Evolutionary conservation across 345 rosid genomes (phyloP).

Genomic region (Physaria fendleri): DNA sequence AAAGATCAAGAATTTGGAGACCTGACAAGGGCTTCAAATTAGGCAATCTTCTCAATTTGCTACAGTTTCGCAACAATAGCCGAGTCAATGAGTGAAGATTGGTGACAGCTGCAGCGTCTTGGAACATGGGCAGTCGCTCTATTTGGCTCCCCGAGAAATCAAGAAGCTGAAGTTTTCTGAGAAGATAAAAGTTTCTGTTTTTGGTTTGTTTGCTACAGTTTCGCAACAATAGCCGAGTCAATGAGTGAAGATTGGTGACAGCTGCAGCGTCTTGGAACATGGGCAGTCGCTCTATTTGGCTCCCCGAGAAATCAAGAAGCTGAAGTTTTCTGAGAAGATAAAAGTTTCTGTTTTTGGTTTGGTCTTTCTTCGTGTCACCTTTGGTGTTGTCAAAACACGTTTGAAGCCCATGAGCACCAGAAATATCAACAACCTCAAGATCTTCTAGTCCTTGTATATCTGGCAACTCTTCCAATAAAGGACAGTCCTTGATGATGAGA

Average conservation of each 20-base stretch:
- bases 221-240: too few relatives aligned
- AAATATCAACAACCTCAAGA: constrained; percentile 52
- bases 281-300: too few relatives aligned
- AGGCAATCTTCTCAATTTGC: constrained; percentile 22
- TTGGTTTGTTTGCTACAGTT: constrained; percentile 19
- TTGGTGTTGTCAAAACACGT: constrained; percentile 21
- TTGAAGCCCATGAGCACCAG: constrained; percentile 33
- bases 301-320: too few relatives aligned
- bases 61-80: constrained; percentile 26
- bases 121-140: constrained; percentile 37
- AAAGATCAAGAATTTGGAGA: constrained; percentile 46
- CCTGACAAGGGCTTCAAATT: constrained; percentile 16
- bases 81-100: constrained; percentile 17
- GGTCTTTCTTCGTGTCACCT: constrained; percentile 12
- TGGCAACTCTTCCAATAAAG: constrained; percentile 27
- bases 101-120: not conserved
- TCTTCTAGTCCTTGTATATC: constrained; percentile 15
- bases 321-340: too few relatives aligned
- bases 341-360: too few relatives aligned
- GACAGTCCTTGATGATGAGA: too few relatives aligned
- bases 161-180: constrained; percentile 36
- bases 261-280: too few relatives aligned
- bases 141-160: constrained; percentile 44
- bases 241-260: too few relatives aligned
- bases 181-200: constrained; percentile 30